A percentile compares a stretch with the other conserved stretches of the same genome.
Evolutionary conservation across 805 yeast genomes (phyloP).

Genomic region (Groenewaldozyma tartarivorans): DNA sequence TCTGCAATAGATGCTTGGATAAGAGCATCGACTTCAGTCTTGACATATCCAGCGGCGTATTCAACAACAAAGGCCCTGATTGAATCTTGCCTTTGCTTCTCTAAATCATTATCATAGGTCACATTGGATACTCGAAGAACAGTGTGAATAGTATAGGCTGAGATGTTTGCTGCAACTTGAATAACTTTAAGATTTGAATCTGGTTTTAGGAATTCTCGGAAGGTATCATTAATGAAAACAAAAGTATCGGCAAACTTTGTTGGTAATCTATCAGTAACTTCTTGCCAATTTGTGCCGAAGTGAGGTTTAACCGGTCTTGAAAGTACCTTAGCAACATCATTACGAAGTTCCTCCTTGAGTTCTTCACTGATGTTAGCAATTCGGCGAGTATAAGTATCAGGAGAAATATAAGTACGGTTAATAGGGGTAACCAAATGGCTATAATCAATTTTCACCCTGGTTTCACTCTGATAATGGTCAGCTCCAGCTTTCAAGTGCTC

Average conservation of each 20-base stretch:
- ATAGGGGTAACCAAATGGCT: constrained; percentile 44
- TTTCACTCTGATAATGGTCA: constrained; percentile 40
- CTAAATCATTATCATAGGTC: background rate
- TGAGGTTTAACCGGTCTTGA: constrained; percentile 30
- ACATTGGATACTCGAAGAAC: constrained; percentile 3
- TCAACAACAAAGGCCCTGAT: constrained; percentile 4
- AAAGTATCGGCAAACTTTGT: constrained; percentile 46
- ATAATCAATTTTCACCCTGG: constrained; percentile 42
- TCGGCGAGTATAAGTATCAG: constrained; percentile 39
- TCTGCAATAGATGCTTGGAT: constrained; percentile 6
- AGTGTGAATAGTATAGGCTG: constrained; percentile 5
- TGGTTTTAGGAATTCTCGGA: constrained; percentile 16
- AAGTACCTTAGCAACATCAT: constrained; percentile 27
- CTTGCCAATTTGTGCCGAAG: constrained; percentile 45
- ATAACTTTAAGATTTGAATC: background rate
- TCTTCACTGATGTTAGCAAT: constrained; percentile 27
- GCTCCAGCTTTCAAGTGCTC: constrained; percentile 40
- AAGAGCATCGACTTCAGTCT: constrained; percentile 6
- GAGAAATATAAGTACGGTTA: constrained; percentile 38
- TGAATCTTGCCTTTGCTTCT: constrained; percentile 1
- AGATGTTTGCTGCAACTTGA: constrained; percentile 2
- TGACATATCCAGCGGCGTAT: constrained; percentile 3
- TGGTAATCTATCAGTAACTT: constrained; percentile 38
- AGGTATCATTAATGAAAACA: constrained; percentile 32
- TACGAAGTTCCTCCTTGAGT: constrained; percentile 28